These are phyloP conservation scores for Leccinum aurantiacum DNA, from an alignment of 768 basidiomycete species.

Conservation along the genomic window DNA sequence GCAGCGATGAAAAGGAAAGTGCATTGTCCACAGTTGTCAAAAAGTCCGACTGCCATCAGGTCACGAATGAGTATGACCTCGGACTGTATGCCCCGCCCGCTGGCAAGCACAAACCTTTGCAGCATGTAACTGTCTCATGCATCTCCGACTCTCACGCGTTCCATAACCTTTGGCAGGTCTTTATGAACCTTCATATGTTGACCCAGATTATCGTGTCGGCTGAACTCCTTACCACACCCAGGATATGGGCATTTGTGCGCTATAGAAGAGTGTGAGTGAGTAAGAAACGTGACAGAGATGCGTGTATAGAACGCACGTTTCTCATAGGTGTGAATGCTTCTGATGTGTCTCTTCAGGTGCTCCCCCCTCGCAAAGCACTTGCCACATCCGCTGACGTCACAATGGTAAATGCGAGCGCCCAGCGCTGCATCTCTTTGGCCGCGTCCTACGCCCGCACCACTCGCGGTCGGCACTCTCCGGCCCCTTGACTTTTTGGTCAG, in stretches of 20 bases:
- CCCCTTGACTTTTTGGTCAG: conserved; percentile 73
- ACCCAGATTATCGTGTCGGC: conserved; percentile 82
- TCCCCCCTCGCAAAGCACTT: conserved; percentile 89
- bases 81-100: conserved; percentile 14
- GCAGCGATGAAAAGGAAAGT: conserved; percentile 23
- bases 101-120: conserved; percentile 18
- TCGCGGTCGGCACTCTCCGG: conserved; percentile 58
- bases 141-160: conserved; percentile 26
- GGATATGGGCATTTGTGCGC: conserved; percentile 81
- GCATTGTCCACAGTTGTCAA: conserved; percentile 23
- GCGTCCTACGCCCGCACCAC: conserved; percentile 29
- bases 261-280: conserved; percentile 31
- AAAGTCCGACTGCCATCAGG: conserved; percentile 30
- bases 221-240: conserved; percentile 81
- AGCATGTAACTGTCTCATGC: conserved; percentile 13
- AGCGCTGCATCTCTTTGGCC: conserved; percentile 38
- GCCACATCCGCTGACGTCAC: conserved; percentile 79
- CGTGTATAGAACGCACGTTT: conserved; percentile 61
- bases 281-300: conserved; percentile 4
- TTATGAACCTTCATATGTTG: conserved; percentile 87
- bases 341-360: conserved; percentile 85
- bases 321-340: conserved; percentile 89
- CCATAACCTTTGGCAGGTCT: conserved; percentile 32
- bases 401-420: conserved; percentile 60
- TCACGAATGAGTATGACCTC: conserved; percentile 24